Base-by-base conservation (phyloP, 2,329 filamentous ascomycete species). In the Aspergillus vadensis region DNA sequence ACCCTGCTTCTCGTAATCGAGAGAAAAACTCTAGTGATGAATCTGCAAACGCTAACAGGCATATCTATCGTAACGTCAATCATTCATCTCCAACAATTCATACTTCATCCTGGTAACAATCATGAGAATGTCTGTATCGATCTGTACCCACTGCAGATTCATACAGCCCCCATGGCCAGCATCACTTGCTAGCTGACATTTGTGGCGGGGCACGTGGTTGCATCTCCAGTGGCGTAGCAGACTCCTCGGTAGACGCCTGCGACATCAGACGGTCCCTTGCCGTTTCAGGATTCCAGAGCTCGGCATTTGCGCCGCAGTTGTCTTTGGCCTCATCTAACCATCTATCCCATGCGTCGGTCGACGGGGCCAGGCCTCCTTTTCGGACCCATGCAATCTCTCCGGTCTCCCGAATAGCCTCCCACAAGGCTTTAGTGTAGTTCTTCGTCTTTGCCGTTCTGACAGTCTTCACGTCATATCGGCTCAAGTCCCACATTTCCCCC, bases 381-480 rank as follows among this genome's bases (percentile, higher is more conserved):
- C 76, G 74, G 2, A 85, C 81, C 86, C 86, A 88, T 3, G 79
- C 80, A 0, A 77, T 82, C 23, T 75, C 74, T 66, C 77, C 70
- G 0, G 85, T 86, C 65, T 84, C 82, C 9, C 81, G 77, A 50
- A 88, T 85, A 2, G 83, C 84, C 64, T 81, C 85, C 85, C 85
- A 87, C 58, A 87, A 71, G 1, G 83, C 85, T 12, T 81, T 73
- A 0, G 85, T 87, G 67, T 82, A 87, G 57, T 79, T 83, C 5
- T 10, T 32, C 23, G 47, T 17, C 5, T 27, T 6, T 23, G 3
- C 43, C 12, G 12, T 9, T 12, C 15, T 6, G 19, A 9, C 23
- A 23, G 82, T 77, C 5, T 63, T 48, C 49, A 76, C 76, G 0
- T 77, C 60, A 67, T 86, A 88, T 23, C 81, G 79, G 8, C 77